A percentile compares a stretch with the other conserved stretches of the same genome.
Conservation (phyloP, 176 grass and related monocot genomes). For the Leersia perrieri region DNA sequence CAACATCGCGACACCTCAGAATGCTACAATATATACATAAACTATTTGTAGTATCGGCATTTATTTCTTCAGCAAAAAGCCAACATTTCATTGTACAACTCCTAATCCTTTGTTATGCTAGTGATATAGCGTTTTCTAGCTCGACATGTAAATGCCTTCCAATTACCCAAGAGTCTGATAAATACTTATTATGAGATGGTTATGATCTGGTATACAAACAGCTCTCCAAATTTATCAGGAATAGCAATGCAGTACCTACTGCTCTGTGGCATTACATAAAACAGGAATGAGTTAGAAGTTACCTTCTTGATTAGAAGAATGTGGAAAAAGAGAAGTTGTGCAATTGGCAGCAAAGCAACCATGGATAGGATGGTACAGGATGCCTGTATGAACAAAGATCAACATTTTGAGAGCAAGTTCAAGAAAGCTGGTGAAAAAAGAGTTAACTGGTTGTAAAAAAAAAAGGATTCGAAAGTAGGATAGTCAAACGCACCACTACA, state of each 20-base stretch:
- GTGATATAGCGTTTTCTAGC: not conserved
- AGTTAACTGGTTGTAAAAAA: not conserved
- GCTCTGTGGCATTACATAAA: constrained; percentile 7
- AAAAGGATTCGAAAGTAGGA: constrained; percentile 15
- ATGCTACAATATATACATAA: not conserved
- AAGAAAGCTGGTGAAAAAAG: constrained; percentile 16
- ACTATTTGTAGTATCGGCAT: constrained; percentile 7
- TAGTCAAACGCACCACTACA: constrained; percentile 69
- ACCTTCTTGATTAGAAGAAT: constrained; percentile 98
- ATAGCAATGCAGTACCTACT: not conserved
- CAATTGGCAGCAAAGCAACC: constrained; percentile 82
- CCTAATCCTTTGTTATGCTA: not conserved
- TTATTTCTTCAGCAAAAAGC: constrained; percentile 2
- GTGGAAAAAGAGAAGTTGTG: constrained; percentile 97
- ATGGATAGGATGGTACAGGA: constrained; percentile 90
- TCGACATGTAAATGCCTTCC: not conserved
- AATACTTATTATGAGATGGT: not conserved
- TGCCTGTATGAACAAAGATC: constrained; percentile 37
- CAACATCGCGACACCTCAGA: constrained; percentile 13
- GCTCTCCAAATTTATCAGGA: not conserved
- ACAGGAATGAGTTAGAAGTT: constrained; percentile 23
- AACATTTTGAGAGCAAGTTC: constrained; percentile 13
- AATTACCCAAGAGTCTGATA: not conserved
- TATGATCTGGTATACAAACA: constrained; percentile 12
- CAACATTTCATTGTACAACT: not conserved